These are phyloP conservation scores for Oenanthe javanica DNA, from an alignment of 140 eudicot genomes.

Conservation along the genomic window DNA sequence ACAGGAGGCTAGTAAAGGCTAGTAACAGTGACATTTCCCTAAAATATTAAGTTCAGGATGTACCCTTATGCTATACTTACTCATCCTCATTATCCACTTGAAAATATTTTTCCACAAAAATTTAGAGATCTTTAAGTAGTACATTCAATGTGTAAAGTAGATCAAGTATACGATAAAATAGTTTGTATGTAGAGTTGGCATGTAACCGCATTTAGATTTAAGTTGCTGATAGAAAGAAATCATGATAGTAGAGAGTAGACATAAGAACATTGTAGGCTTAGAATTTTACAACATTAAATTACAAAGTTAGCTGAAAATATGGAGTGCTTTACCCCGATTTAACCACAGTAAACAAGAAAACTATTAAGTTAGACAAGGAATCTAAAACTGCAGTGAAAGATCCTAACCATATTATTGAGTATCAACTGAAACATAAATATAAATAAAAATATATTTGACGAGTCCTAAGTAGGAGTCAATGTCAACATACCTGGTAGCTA, in stretches of 20 bases:
- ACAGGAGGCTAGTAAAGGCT: neutral
- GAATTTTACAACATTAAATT: neutral
- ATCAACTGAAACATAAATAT: neutral
- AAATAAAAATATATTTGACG: neutral
- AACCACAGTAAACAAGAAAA: neutral
- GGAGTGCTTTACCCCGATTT: neutral
- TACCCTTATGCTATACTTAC: neutral
- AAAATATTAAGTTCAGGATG: neutral
- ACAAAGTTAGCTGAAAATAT: neutral
- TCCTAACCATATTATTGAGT: neutral
- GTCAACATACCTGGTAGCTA: conserved; percentile 68
- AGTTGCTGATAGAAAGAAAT: neutral
- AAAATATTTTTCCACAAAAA: neutral
- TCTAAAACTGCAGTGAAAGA: neutral
- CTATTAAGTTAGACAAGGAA: neutral
- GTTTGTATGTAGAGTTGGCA: neutral
- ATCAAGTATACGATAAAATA: neutral
- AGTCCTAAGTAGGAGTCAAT: neutral
- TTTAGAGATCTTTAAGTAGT: neutral
- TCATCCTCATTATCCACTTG: neutral
- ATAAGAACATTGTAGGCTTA: neutral
- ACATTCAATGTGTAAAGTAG: neutral
- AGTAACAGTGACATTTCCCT: neutral
- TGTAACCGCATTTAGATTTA: neutral
- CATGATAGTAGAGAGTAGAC: neutral